These are phyloP conservation scores for Pueraria montana DNA, from an alignment of 306 rosid genomes.

Conservation along the genomic window DNA sequence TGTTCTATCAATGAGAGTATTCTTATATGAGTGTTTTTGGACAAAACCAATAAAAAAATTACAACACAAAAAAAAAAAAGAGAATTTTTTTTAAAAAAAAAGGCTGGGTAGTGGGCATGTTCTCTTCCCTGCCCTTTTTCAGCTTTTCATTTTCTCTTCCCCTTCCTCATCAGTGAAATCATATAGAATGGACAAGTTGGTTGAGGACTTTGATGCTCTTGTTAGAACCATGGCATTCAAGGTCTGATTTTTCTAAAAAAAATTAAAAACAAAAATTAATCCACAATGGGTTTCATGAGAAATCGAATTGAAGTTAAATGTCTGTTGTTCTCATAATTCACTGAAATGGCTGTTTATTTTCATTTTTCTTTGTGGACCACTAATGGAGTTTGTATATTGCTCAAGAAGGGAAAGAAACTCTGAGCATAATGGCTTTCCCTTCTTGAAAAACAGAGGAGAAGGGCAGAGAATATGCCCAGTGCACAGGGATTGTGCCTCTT, in stretches of 20 bases:
- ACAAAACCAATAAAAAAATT: not conserved
- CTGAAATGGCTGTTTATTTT: not conserved
- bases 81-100: not conserved
- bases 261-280: not conserved
- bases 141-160: not conserved
- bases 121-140: not conserved
- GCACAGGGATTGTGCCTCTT: not conserved
- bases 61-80: not conserved
- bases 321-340: not conserved
- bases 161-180: constrained; percentile 80
- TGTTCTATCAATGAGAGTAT: too few species aligned
- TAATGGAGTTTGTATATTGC: not conserved
- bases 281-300: not conserved
- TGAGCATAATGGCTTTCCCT: too few species aligned
- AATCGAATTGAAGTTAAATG: not conserved
- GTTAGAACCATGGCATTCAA: constrained; percentile 79
- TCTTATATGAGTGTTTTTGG: not conserved
- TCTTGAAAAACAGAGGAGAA: not conserved
- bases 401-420: not conserved
- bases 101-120: not conserved
- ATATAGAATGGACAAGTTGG: constrained; percentile 68
- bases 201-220: constrained; percentile 82
- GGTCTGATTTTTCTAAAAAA: constrained; percentile 22
- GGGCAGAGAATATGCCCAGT: not conserved
- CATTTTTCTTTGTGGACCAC: constrained; percentile 11